Percentiles rank a stretch among this genome's conserved stretches.
Conservation (phyloP, 2,329 filamentous ascomycete genomes). For the Trichocomaceae sp. region DNA sequence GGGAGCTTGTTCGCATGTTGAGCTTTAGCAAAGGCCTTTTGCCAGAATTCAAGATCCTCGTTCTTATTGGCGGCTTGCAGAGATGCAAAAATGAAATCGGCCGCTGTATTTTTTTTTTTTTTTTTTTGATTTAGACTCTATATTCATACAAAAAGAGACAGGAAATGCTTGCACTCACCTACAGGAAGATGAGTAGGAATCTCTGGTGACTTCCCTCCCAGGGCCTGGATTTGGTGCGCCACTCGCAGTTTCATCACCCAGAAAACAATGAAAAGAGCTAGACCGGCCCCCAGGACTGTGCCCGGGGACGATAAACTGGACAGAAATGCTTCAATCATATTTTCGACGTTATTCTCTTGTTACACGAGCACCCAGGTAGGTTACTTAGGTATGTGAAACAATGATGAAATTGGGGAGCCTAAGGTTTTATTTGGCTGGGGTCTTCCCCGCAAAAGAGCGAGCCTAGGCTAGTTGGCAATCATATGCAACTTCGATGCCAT, state of each 20-base stretch:
- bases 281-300: conserved; percentile 34
- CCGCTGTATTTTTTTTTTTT: conserved; percentile 49
- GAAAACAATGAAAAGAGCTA: conserved; percentile 36
- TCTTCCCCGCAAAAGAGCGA: neutral
- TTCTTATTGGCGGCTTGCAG: conserved; percentile 49
- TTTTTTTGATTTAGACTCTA: conserved; percentile 12
- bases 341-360: conserved; percentile 32
- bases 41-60: conserved; percentile 58
- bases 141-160: neutral
- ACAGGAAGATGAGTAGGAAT: conserved; percentile 31
- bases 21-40: conserved; percentile 40
- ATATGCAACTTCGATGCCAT: neutral
- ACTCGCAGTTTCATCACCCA: conserved; percentile 26
- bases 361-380: too few relatives aligned
- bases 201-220: conserved; percentile 32
- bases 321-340: conserved; percentile 44
- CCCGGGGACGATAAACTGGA: conserved; percentile 41
- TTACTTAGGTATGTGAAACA: too few relatives aligned
- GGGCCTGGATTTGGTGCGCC: conserved; percentile 23
- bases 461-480: neutral
- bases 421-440: neutral
- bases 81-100: conserved; percentile 59
- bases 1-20: conserved; percentile 24
- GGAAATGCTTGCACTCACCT: conserved; percentile 20
- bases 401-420: neutral